Base-by-base conservation (phyloP, 2,329 filamentous ascomycete species). In the Furcasterigmium furcatum region DNA sequence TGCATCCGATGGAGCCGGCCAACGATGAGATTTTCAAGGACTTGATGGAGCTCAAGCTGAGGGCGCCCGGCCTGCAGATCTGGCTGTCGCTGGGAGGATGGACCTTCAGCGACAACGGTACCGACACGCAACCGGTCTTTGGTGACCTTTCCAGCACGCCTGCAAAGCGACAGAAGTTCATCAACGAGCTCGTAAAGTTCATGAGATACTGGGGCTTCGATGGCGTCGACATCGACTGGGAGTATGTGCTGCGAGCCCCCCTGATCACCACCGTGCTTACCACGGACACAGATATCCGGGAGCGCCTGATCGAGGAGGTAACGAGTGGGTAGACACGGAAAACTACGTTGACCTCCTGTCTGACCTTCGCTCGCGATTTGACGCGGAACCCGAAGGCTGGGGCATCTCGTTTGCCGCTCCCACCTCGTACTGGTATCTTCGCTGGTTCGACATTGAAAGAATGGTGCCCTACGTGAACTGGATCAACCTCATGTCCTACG, bases 331-430 rank as follows among this genome's bases (percentile, higher is more conserved):
- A 3, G 53, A 55, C 47, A 46, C 43, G 29, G 44, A 43, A 16
- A 55, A 54, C 34, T 50, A 43, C 27, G 43, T 47, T 22, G 43
- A 16, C 14, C 27, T 54, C 5, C 34, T 52, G 12, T 55, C 80
- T 84, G 74, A 67, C 77, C 73, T 5, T 9, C 40, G 18, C 30
- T 30, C 32, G n/a, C n/a, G 16, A 10, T 41, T 44, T 32, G 80
- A 87, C 55, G 66, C 60, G 30, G 51, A 58, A 22, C 60, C 63
- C 50, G 22, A 36, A 59, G 4, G 61, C 72, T 7, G 59, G 82
- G 10, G 79, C 83, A 57, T 72, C 71, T 46, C 83, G 79, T 79
- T 65, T 3, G 44, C 44, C 5, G 34, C 34, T 6, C 46, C 46
- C 13, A 34, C 46, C 1, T 43, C 40, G 7, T 52, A 50, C 38